Base-by-base conservation (phyloP, 495 filamentous ascomycete species). In the Aspergillus kassunensis region DNA sequence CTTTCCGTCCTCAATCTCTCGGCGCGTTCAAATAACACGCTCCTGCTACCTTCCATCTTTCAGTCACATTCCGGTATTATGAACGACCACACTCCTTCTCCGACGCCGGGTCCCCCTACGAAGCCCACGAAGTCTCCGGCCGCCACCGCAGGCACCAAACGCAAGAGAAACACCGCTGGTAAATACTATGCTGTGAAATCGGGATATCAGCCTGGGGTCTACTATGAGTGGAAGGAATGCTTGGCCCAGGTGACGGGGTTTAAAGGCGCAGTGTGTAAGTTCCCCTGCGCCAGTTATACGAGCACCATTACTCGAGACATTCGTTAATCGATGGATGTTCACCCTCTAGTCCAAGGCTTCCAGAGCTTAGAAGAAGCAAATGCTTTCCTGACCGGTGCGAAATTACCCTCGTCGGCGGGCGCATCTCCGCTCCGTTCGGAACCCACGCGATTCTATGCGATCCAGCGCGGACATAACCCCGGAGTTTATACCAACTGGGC, bases 401-500 rank as follows among this genome's bases (percentile, higher is more conserved):
- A 70, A 25, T 60, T 68, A 10, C 66, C 71, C 8, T 37, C 56
- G 18, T 40, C 50, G 30, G 47, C 47, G 7, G 59, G 59, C 13
- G 55, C 52, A 11, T 50, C 59, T 25, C 45, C 66, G 31, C 23
- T 57, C 20, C 53, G 59, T 31, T 39, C 61, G 23, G 69, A 68
- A 42, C 58, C 58, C 12, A 68, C 68, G 10, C 58, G 71, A 61
- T 97, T 82, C 64, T 98, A 98, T 60, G 93, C 80, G 7, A 86
- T 98, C n/a, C 89, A 85, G 35, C 78, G 80, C 50, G 93, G 93
- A 36, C 78, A 81, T 50, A 72, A 77, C n/a, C 88, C 91, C 0
- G 92, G 93, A 4, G 85, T 98, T 2, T 98, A 96, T 67, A 87
- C 85, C 5, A 83, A 91, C 49, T 98, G 91, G 91, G 63, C 76